Evolutionary conservation across 495 filamentous ascomycete genomes (phyloP), one percentile per base, ranked within the genome.

Genomic region (Rhizodiscina lignyota): DNA sequence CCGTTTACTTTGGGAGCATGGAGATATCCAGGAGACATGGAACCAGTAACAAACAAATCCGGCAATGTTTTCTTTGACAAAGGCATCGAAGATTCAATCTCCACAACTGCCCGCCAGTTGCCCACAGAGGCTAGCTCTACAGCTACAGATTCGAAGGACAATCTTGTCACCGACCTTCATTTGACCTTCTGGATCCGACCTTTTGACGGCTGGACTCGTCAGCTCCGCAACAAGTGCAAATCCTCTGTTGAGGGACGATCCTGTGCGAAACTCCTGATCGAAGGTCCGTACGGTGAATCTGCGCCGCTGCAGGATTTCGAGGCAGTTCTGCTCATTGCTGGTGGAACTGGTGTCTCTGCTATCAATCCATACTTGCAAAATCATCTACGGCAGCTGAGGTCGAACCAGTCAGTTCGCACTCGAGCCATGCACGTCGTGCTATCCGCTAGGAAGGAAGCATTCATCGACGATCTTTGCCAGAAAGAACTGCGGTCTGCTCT

Each of bases 281-380:
- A 77, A 41, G 72, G 72, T 0, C 68, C 73, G 1, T 77, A 78
- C 41, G 70, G 72, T 3, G 48, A 63, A 27, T 50, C 51, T 11
- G 54, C 53, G 12, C 62, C 64, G 0, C 37, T 74, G 0, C 61
- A 62, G 43, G 49, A 50, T 4, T 72, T 62, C 38, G 59, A 68
- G 19, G 62, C 59, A 2, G 53, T 73, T 11, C 42, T 75, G 5
- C 56, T 76, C n/a, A 58, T 78, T 12, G 68, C 60, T 2, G 72
- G 73, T 3, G 73, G 73, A 0, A 68, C 66, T 2, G 73, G 73
- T 0, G 67, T 77, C 29, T 64, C 71, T 0, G 67, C 61, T 0
- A 55, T 63, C 2, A 47, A 71, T 2, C 63, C 71, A 0, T 68
- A 73, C 41, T 48, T 78, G 29, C 49, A 55, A 5, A 51, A 55